A percentile compares a stretch with the other conserved stretches of the same genome.
Evolutionary conservation across 768 basidiomycete species (phyloP).

Genomic region (Hypsizygus marmoreus): DNA sequence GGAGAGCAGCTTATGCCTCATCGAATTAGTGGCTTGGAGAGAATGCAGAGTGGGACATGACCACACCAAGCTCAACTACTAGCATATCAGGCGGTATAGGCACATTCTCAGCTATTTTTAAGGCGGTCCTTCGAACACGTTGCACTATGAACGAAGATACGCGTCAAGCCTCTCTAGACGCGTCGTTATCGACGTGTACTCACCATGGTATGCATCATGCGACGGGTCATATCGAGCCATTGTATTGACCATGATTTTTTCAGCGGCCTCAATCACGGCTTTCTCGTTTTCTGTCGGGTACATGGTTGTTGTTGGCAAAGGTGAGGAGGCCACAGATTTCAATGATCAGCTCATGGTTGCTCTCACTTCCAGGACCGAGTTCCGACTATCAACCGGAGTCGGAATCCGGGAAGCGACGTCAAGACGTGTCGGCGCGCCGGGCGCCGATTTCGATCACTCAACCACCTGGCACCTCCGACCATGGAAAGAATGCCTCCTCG

Average conservation of each 20-base stretch:
- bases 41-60: neutral
- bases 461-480: conserved; percentile 1
- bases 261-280: conserved; percentile 55
- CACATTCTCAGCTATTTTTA: conserved; percentile 60
- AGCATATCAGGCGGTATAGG: conserved; percentile 63
- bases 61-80: conserved; percentile 65
- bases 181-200: conserved; percentile 21
- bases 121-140: conserved; percentile 78
- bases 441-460: neutral
- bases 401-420: neutral
- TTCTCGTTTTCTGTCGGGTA: conserved; percentile 59
- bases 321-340: no score
- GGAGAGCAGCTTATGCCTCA: conserved; percentile 85
- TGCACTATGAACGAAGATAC: conserved; percentile 50
- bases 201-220: conserved; percentile 80
- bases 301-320: conserved; percentile 29
- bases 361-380: no score
- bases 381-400: conserved; percentile 1
- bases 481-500: conserved; percentile 36
- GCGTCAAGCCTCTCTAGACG: conserved; percentile 3
- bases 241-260: conserved; percentile 67
- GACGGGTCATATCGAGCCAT: conserved; percentile 83
- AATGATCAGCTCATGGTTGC: no score
- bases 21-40: no score
- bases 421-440: no score